phyloP scores from a whole-genome alignment of 805 yeast species.

The Candida stauntonica region DNA sequence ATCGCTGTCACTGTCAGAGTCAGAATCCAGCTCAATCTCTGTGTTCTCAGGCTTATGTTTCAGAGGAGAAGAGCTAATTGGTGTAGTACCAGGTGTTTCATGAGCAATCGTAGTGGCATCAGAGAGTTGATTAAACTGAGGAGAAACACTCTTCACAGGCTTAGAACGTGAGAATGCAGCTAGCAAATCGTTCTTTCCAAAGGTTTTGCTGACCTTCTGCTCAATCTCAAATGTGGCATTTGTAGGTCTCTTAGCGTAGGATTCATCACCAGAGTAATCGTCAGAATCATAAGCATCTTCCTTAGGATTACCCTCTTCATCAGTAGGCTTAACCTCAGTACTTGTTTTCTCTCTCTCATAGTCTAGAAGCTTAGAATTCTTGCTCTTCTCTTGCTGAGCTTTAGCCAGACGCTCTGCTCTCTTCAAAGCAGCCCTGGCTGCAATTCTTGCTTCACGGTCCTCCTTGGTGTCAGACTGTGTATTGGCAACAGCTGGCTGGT shows the following conservation, averaged over 20 bases:
- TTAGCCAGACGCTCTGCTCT: conserved; percentile 19
- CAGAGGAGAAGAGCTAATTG: conserved; percentile 5
- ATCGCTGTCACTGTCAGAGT: conserved; percentile 17
- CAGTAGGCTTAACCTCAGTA: conserved; percentile 2
- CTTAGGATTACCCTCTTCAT: not conserved
- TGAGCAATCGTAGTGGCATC: not conserved
- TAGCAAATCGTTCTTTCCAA: conserved; percentile 18
- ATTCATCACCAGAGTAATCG: conserved; percentile 10
- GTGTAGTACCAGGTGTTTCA: conserved; percentile 8
- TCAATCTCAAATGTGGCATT: conserved; percentile 11
- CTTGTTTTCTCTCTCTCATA: not conserved
- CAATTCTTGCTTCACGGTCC: conserved; percentile 14
- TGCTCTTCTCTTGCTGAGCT: conserved; percentile 15
- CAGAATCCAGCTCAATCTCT: conserved; percentile 11
- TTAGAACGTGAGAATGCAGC: conserved; percentile 22
- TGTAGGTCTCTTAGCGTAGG: not conserved
- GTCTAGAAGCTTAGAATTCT: conserved; percentile 3
- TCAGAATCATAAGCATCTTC: conserved; percentile 6
- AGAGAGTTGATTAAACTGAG: not conserved
- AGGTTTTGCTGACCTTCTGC: conserved; percentile 15
- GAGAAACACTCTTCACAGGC: not conserved
- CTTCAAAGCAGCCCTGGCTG: conserved; percentile 22
- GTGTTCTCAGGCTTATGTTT: not conserved
- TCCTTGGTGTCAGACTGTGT: conserved; percentile 7
- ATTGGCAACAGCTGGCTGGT: not conserved